Percentiles rank a stretch among this genome's conserved stretches.
phyloP scores from a whole-genome alignment of 805 yeast species.

The Isabelozyma gotoi region DNA sequence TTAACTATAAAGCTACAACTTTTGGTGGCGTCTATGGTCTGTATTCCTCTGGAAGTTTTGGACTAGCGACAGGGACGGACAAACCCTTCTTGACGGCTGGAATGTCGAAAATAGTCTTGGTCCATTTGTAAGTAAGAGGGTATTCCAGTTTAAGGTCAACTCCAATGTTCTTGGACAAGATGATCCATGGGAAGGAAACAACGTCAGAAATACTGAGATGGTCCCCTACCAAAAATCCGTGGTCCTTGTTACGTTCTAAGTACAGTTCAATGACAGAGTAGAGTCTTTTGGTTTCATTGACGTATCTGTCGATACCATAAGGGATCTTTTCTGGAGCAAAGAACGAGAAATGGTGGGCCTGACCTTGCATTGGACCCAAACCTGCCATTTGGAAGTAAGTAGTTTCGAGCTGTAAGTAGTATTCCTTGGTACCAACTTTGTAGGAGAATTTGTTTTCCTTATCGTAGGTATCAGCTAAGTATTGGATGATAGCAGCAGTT shows the following conservation, averaged over 20 bases:
- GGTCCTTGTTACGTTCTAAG: constrained; percentile 41
- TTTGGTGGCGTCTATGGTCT: neutral
- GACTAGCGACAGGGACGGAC: neutral
- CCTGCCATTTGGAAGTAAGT: constrained; percentile 50
- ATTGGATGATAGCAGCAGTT: constrained; percentile 54
- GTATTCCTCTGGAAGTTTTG: neutral
- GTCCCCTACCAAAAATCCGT: constrained; percentile 54
- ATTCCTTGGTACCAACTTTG: constrained; percentile 24
- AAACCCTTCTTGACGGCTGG: constrained; percentile 35
- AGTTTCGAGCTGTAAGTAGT: constrained; percentile 52
- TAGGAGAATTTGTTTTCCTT: constrained; percentile 42
- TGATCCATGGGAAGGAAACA: constrained; percentile 29
- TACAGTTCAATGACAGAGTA: constrained; percentile 48
- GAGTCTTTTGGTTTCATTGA: constrained; percentile 46
- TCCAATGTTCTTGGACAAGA: neutral
- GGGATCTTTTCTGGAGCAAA: constrained; percentile 47
- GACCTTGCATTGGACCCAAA: constrained; percentile 59
- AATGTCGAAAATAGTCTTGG: constrained; percentile 25
- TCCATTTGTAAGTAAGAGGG: constrained; percentile 44
- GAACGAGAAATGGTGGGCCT: constrained; percentile 41
- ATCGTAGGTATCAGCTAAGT: constrained; percentile 55
- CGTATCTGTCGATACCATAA: constrained; percentile 48
- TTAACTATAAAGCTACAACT: no score
- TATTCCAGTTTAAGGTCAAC: constrained; percentile 33
- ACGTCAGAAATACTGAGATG: constrained; percentile 56